Conservation (phyloP, 768 basidiomycete genomes). For the Hebeloma cylindrosporum region DNA sequence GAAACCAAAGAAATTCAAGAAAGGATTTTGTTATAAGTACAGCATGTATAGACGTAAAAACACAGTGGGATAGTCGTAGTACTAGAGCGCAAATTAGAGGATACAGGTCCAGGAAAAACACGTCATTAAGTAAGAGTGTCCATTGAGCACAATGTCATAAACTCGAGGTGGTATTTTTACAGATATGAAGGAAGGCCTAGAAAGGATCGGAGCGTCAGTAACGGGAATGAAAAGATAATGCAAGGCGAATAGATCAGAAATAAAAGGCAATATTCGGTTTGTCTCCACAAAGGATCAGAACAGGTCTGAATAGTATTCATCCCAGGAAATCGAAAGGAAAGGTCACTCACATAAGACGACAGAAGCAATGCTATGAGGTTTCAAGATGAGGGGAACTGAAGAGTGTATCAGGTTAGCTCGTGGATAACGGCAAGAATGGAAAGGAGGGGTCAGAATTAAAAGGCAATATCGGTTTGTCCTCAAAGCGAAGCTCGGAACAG, state of each 20-base stretch:
- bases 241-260: slow-evolving; percentile 35
- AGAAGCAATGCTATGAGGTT: slow-evolving; percentile 11
- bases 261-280: slow-evolving; percentile 55
- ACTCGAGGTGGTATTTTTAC: no score
- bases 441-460: slow-evolving; percentile 39
- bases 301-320: slow-evolving; percentile 67
- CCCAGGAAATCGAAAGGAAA: slow-evolving; percentile 21
- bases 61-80: no score
- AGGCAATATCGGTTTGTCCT: slow-evolving; percentile 68
- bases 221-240: neutral
- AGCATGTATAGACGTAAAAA: no score
- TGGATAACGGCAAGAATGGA: slow-evolving; percentile 9
- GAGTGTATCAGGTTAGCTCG: no score
- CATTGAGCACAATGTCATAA: no score
- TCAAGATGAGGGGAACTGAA: neutral
- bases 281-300: slow-evolving; percentile 61
- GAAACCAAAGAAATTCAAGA: no score
- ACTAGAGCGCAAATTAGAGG: no score
- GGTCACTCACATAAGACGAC: slow-evolving; percentile 37
- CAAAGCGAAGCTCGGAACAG: slow-evolving; percentile 68
- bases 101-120: no score
- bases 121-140: no score
- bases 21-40: no score
- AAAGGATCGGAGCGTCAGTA: neutral
- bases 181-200: no score